Base-by-base conservation (phyloP, 1,139 yeast species). In the Debaryomyces coudertii region DNA sequence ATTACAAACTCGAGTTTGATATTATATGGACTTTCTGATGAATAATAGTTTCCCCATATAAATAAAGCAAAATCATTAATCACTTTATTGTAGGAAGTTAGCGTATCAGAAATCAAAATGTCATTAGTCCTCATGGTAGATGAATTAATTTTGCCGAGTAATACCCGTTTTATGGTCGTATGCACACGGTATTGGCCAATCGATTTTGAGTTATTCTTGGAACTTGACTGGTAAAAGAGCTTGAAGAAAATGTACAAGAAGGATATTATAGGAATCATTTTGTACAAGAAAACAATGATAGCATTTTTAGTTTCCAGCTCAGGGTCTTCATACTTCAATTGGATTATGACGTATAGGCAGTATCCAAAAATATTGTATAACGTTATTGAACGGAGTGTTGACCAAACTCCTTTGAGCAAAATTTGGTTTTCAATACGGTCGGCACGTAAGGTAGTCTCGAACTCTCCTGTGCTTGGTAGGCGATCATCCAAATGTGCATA, bases 11-110 rank as follows among this genome's bases (percentile, higher is more conserved):
- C 88, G 25, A 84, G 53, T 35, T 57, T 53, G 52, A 52, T 47
- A 52, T 65, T 63, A 54, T 70, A 69, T 20, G 62, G 52, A 49
- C 62, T 40, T 54, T 60, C 67, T 55, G 33, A 27, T n/a, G 22
- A 20, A n/a, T 18, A 40, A 14, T 27, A 40, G 9, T 57, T 61
- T 56, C 65, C 55, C 80, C 74, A 60, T 36, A 61, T 38, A 68
- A 68, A 65, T 62, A 84, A 58, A 9, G 80, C 77, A 22, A 85
- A 68, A 65, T 92, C 97, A 45, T 87, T 84, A 44, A 88, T 56
- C 0, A 90, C 88, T 61, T 84, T 85, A 9, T 87, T 72, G 59
- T 86, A 90, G 0, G 96, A 88, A 1, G 93, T 86, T 43, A 90
- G 68, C 4, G 90, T 82, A 69, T 90, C 97, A 6, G 96, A 83